Percentiles rank a stretch among this genome's conserved stretches.
Conservation (phyloP, 768 basidiomycete genomes). For the Coprinellus aureogranulatus region DNA sequence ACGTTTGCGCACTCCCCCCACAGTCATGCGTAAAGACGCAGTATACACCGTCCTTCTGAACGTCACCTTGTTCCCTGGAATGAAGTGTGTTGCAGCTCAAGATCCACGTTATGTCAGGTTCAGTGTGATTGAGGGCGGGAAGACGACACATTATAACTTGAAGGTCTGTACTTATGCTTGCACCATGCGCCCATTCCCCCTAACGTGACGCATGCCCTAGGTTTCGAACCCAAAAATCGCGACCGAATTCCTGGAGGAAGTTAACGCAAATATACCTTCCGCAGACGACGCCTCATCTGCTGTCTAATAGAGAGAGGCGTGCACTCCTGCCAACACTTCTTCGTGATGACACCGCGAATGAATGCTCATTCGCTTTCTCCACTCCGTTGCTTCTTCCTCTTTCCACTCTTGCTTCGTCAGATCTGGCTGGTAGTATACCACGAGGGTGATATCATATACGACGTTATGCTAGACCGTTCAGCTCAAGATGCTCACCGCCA, state of each 20-base stretch:
- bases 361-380: too few species aligned
- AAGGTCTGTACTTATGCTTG: slow-evolving; percentile 45
- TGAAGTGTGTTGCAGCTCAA: slow-evolving; percentile 69
- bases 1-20: neutral
- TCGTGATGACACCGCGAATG: too few species aligned
- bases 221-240: slow-evolving; percentile 70
- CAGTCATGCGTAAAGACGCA: slow-evolving; percentile 86
- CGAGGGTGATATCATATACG: too few species aligned
- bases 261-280: slow-evolving; percentile 46
- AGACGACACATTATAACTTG: slow-evolving; percentile 70
- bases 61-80: slow-evolving; percentile 72
- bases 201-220: slow-evolving; percentile 28
- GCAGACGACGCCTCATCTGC: too few species aligned
- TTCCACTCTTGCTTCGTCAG: too few species aligned
- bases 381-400: too few species aligned
- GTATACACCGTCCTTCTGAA: slow-evolving; percentile 75
- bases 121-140: slow-evolving; percentile 63
- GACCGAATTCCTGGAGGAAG: slow-evolving; percentile 61
- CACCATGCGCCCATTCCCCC: slow-evolving; percentile 9
- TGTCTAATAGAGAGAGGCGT: too few species aligned
- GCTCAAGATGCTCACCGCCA: too few species aligned
- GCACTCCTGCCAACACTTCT: too few species aligned
- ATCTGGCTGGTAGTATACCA: too few species aligned
- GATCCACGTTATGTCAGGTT: slow-evolving; percentile 80
- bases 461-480: too few species aligned